Evolutionary conservation across 768 basidiomycete species (phyloP).

Genomic region (Coprinellus micaceus): DNA sequence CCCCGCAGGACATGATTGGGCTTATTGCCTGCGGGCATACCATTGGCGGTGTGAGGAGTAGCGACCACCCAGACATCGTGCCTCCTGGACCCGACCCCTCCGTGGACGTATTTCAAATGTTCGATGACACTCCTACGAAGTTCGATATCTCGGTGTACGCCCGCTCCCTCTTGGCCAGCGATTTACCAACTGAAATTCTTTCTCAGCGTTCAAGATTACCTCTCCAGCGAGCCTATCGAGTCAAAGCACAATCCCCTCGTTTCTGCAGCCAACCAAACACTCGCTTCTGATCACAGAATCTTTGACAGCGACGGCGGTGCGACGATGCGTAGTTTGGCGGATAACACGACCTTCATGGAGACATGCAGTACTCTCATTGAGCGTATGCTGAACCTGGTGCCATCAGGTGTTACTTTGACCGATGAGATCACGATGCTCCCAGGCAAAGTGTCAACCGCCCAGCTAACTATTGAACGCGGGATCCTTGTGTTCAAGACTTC

Average conservation of each 20-base stretch:
- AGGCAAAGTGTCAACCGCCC: slow-evolving; percentile 29
- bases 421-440: slow-evolving; percentile 34
- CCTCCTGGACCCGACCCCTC: slow-evolving; percentile 19
- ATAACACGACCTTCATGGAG: slow-evolving; percentile 25
- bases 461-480: slow-evolving; percentile 26
- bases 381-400: slow-evolving; percentile 44
- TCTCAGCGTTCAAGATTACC: slow-evolving; percentile 36
- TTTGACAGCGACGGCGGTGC: slow-evolving; percentile 37
- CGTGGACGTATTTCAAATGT: slow-evolving; percentile 22
- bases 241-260: slow-evolving; percentile 39
- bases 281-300: slow-evolving; percentile 37
- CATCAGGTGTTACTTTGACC: slow-evolving; percentile 34
- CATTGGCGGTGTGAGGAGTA: slow-evolving; percentile 39
- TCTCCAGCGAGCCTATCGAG: slow-evolving; percentile 21
- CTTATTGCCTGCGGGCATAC: slow-evolving; percentile 46
- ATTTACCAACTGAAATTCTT: neutral
- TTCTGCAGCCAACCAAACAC: slow-evolving; percentile 27
- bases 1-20: slow-evolving; percentile 40
- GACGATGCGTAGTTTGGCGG: slow-evolving; percentile 36
- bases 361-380: slow-evolving; percentile 33
- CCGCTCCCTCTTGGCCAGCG: neutral
- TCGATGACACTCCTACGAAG: slow-evolving; percentile 28
- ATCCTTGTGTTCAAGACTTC: slow-evolving; percentile 28
- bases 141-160: slow-evolving; percentile 39
- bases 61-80: slow-evolving; percentile 38